Conservation (phyloP, 306 rosid species). For the Spatholobus suberectus region DNA sequence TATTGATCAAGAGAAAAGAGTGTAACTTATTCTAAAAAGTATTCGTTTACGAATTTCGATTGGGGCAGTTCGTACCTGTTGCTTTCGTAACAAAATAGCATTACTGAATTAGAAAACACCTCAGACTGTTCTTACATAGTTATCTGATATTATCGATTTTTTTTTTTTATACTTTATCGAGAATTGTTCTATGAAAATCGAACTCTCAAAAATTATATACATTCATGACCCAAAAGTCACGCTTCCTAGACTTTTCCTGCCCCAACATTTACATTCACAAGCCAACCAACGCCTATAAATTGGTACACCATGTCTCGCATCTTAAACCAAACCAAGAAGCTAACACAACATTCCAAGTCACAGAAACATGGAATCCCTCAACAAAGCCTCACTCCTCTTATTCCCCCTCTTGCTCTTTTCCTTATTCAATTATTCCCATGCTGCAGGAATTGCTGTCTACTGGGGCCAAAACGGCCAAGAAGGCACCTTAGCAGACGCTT, state of each 20-base stretch:
- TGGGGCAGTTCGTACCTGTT: too few species aligned
- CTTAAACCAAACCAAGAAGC: background rate
- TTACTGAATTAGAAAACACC: too few species aligned
- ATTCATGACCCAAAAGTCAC: background rate
- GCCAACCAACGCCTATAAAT: conserved; percentile 34
- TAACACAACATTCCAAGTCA: background rate
- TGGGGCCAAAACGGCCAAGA: conserved; percentile 16
- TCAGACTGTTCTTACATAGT: too few species aligned
- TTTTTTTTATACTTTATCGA: too few species aligned
- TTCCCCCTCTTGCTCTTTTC: conserved; percentile 41
- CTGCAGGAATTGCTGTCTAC: conserved; percentile 40
- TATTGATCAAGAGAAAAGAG: too few species aligned
- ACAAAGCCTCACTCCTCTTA: conserved; percentile 32
- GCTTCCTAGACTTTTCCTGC: conserved; percentile 16
- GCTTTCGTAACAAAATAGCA: too few species aligned
- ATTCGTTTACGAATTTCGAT: too few species aligned
- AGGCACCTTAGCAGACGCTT: background rate
- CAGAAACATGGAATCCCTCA: conserved; percentile 45
- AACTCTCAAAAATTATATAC: too few species aligned
- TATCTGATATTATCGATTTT: too few species aligned
- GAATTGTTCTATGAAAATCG: too few species aligned
- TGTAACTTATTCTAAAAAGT: too few species aligned
- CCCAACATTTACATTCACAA: background rate
- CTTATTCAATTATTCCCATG: conserved; percentile 21
- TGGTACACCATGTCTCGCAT: background rate